Percentiles rank a stretch among this genome's conserved stretches.
Conservation (phyloP, 1,139 yeast species). For the Saccharomyces hybrid region DNA sequence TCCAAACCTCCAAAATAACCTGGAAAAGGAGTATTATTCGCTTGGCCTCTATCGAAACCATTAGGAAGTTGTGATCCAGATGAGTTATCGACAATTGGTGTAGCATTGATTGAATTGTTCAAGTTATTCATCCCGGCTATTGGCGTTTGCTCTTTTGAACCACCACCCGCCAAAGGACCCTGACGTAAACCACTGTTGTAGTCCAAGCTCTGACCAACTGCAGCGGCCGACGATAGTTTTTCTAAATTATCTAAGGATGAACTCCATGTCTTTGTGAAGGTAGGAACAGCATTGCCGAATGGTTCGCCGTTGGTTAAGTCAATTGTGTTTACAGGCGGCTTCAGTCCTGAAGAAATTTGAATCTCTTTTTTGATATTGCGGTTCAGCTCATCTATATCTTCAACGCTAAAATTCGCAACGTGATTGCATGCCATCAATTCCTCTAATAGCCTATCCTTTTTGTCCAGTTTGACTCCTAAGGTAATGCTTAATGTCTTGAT, state of each 20-base stretch:
- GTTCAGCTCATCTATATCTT: not conserved
- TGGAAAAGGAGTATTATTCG: constrained; percentile 9
- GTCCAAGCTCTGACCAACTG: constrained; percentile 13
- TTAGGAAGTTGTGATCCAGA: not conserved
- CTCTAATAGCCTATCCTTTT: constrained; percentile 12
- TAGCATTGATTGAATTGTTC: not conserved
- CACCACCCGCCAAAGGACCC: not conserved
- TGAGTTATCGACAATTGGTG: not conserved
- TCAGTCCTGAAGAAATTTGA: not conserved
- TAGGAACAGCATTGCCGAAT: not conserved
- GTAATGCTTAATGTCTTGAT: constrained; percentile 16
- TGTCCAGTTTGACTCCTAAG: constrained; percentile 14
- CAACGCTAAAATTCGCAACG: constrained; percentile 7
- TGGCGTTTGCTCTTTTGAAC: not conserved
- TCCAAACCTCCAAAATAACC: constrained; percentile 24
- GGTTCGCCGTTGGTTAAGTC: not conserved
- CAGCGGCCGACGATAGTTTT: constrained; percentile 18
- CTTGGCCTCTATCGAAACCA: constrained; percentile 3
- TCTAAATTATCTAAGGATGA: constrained; percentile 12
- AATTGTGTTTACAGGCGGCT: not conserved
- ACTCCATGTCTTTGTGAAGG: not conserved
- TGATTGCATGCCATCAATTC: constrained; percentile 13
- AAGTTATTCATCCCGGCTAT: not conserved
- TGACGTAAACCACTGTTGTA: constrained; percentile 6
- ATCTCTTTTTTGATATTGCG: not conserved